A percentile compares a stretch with the other conserved stretches of the same genome.
Conservation (phyloP, 1,139 yeast genomes). For the Ogataea hybrid region DNA sequence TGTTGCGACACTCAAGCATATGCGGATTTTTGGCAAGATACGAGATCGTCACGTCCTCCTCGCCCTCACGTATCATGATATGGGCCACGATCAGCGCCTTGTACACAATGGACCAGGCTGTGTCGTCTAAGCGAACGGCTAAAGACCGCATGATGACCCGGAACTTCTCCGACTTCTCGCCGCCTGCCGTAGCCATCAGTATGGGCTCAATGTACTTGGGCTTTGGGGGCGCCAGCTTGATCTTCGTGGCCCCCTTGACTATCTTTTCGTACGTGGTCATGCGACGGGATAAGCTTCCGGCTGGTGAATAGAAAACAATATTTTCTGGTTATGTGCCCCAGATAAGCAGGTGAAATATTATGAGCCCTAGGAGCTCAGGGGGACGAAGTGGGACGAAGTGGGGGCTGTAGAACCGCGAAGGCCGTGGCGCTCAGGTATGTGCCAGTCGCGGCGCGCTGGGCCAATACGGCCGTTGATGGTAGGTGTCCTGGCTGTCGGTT, state of each 20-base stretch:
- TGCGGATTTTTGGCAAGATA: slow-evolving; percentile 61
- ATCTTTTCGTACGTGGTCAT: slow-evolving; percentile 56
- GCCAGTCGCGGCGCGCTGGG: not conserved
- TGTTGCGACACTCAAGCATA: slow-evolving; percentile 47
- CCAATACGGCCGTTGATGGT: slow-evolving; percentile 12
- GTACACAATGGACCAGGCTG: slow-evolving; percentile 89
- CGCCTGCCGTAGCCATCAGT: slow-evolving; percentile 64
- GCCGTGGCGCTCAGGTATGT: not conserved
- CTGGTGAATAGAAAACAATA: not conserved
- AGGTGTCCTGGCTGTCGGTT: not conserved
- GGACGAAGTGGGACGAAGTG: too few relatives aligned
- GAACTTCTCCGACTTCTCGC: slow-evolving; percentile 52
- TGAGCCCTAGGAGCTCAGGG: not conserved
- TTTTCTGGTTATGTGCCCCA: slow-evolving; percentile 8
- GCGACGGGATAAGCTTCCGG: slow-evolving; percentile 1
- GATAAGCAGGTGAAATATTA: not conserved
- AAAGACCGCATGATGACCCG: slow-evolving; percentile 67
- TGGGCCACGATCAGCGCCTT: slow-evolving; percentile 83
- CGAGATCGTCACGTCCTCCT: slow-evolving; percentile 61
- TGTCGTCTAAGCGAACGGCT: slow-evolving; percentile 60
- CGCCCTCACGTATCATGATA: slow-evolving; percentile 92
- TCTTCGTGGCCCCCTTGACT: slow-evolving; percentile 73
- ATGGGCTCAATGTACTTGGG: slow-evolving; percentile 94
- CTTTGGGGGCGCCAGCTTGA: slow-evolving; percentile 91
- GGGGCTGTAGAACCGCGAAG: not conserved